phyloP scores from a whole-genome alignment of 2,329 filamentous ascomycete species.

The Epichloe amarillans region DNA sequence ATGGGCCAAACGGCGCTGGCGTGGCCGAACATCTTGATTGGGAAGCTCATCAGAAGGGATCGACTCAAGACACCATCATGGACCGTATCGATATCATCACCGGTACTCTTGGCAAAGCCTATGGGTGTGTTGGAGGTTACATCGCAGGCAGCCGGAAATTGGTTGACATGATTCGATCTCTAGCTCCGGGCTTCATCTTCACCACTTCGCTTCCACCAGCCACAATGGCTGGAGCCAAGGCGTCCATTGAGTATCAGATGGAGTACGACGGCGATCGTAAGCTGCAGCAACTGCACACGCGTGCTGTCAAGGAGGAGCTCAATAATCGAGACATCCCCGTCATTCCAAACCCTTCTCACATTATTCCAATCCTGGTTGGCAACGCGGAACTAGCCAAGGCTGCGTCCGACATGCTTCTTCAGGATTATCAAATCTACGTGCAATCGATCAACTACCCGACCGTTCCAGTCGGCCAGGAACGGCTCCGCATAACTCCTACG shows the following conservation, averaged over 20 bases:
- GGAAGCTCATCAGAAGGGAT: conserved; percentile 65
- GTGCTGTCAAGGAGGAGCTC: conserved; percentile 79
- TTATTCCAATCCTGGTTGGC: conserved; percentile 84
- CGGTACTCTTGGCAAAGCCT: conserved; percentile 91
- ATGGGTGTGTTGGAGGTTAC: conserved; percentile 94
- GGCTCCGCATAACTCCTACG: conserved; percentile 88
- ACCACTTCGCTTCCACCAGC: conserved; percentile 92
- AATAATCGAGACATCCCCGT: conserved; percentile 76
- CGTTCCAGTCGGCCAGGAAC: conserved; percentile 93
- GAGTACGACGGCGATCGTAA: conserved; percentile 72
- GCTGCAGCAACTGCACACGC: conserved; percentile 91
- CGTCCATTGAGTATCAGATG: conserved; percentile 91
- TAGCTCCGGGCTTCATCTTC: conserved; percentile 97
- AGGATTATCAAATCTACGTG: conserved; percentile 88
- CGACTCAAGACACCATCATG: conserved; percentile 72
- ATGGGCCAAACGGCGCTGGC: conserved; percentile 86
- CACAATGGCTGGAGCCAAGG: conserved; percentile 86
- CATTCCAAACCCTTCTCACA: conserved; percentile 95
- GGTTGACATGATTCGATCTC: conserved; percentile 84
- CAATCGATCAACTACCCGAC: conserved; percentile 99
- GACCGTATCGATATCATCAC: conserved; percentile 97
- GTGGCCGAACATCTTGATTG: conserved; percentile 96
- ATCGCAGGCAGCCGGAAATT: conserved; percentile 81
- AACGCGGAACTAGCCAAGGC: conserved; percentile 86
- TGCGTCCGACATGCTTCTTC: conserved; percentile 82